Conservation (phyloP, 148 eudicot genomes). For the Camellia granthamiana region DNA sequence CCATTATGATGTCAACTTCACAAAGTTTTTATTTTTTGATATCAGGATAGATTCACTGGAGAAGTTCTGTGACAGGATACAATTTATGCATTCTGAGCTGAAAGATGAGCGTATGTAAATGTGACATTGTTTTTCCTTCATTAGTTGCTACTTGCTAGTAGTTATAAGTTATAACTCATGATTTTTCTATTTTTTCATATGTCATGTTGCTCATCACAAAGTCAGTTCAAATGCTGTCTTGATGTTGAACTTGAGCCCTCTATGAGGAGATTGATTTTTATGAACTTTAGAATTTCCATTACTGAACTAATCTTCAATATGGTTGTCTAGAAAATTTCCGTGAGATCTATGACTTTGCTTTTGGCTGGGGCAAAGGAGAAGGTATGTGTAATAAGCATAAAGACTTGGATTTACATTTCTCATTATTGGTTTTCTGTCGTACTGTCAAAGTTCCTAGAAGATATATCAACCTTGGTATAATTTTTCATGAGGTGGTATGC, state of each 20-base stretch:
- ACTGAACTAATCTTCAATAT: neutral
- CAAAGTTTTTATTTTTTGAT: conserved; percentile 21
- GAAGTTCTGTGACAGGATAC: conserved; percentile 72
- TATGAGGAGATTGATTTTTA: too few species aligned
- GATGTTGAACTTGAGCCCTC: too few species aligned
- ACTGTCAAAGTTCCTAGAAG: neutral
- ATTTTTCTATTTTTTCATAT: neutral
- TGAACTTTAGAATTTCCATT: neutral
- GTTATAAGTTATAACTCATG: neutral
- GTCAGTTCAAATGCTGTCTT: neutral
- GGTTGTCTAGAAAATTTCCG: conserved; percentile 77
- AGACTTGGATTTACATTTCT: conserved; percentile 14
- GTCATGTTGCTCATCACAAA: neutral
- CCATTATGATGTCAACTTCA: conserved; percentile 4
- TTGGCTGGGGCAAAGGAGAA: conserved; percentile 99
- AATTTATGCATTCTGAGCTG: conserved; percentile 81
- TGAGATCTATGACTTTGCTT: conserved; percentile 87
- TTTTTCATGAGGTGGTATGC: neutral
- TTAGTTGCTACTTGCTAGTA: neutral
- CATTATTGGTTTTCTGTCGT: neutral
- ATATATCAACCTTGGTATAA: too few species aligned
- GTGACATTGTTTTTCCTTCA: neutral
- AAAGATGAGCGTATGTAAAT: conserved; percentile 79
- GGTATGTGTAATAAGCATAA: conserved; percentile 39
- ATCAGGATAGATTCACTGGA: conserved; percentile 89